phyloP scores from a whole-genome alignment of 768 basidiomycete genomes.

The Lepiota venenata region DNA sequence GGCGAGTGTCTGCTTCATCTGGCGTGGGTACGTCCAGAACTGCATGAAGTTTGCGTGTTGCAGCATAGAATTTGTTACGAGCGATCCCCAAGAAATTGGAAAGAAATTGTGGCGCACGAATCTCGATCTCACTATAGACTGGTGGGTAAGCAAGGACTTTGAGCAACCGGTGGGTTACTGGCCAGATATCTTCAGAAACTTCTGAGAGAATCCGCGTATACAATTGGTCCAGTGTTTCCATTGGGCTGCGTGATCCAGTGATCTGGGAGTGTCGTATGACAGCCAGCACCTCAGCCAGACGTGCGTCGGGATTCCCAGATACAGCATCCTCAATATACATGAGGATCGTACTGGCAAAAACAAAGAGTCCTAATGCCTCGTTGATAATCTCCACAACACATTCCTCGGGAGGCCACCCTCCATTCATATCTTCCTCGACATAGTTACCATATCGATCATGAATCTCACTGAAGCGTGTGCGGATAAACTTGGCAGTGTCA shows the following conservation, averaged over 20 bases:
- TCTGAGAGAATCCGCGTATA: neutral
- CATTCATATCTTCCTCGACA: too few relatives aligned
- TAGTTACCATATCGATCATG: too few relatives aligned
- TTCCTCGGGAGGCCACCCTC: neutral
- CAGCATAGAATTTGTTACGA: neutral
- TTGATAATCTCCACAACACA: conserved; percentile 1
- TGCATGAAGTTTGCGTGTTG: neutral
- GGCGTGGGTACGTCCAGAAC: neutral
- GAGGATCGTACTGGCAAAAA: conserved; percentile 10
- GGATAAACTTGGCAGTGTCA: neutral
- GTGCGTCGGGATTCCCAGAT: neutral
- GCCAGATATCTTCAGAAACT: neutral
- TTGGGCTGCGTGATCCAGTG: too few relatives aligned
- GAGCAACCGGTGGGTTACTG: neutral
- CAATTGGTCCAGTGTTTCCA: neutral
- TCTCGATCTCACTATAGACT: too few relatives aligned
- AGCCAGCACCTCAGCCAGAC: neutral
- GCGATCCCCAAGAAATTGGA: neutral
- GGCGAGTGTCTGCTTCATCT: neutral
- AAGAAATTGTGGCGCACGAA: neutral
- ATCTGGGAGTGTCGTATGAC: neutral
- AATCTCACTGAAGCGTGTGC: too few relatives aligned
- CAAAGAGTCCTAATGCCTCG: conserved; percentile 9
- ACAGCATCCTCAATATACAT: conserved; percentile 12
- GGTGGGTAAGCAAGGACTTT: neutral